A percentile compares a stretch with the other conserved stretches of the same genome.
These are phyloP conservation scores for Gossypium aridum DNA, from an alignment of 441 rosid genomes.

Conservation along the genomic window DNA sequence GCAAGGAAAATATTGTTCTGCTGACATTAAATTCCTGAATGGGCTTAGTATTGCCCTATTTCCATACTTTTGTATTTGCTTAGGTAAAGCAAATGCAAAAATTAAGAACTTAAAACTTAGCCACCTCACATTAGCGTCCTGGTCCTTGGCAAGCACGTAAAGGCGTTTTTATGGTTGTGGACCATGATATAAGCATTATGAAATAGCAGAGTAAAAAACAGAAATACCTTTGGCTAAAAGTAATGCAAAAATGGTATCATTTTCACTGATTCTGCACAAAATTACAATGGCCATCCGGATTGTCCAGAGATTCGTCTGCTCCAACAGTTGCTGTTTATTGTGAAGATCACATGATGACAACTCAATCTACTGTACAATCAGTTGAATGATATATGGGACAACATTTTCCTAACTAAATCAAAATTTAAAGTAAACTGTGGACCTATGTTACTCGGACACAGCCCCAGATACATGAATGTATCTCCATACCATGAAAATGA, in stretches of 20 bases:
- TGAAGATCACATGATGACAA: background rate
- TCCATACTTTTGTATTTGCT: background rate
- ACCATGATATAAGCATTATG: background rate
- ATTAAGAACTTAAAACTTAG: background rate
- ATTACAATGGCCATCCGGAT: background rate
- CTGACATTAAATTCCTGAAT: background rate
- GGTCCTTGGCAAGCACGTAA: background rate
- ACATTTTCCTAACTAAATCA: background rate
- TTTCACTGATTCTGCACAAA: background rate
- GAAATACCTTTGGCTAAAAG: background rate
- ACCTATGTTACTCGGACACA: background rate
- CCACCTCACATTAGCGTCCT: background rate
- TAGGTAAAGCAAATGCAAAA: background rate
- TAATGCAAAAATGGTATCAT: background rate
- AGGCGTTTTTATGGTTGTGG: background rate
- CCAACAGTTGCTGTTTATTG: background rate
- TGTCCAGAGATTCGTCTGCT: background rate
- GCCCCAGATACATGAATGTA: background rate
- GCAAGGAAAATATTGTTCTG: background rate
- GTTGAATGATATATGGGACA: background rate
- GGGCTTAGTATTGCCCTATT: too few relatives aligned
- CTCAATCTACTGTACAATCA: constrained; percentile 8
- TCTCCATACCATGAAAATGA: background rate
- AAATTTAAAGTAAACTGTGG: background rate
- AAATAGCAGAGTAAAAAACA: background rate